Conservation (phyloP, 202 grass and related monocot genomes). For the Setaria viridis region DNA sequence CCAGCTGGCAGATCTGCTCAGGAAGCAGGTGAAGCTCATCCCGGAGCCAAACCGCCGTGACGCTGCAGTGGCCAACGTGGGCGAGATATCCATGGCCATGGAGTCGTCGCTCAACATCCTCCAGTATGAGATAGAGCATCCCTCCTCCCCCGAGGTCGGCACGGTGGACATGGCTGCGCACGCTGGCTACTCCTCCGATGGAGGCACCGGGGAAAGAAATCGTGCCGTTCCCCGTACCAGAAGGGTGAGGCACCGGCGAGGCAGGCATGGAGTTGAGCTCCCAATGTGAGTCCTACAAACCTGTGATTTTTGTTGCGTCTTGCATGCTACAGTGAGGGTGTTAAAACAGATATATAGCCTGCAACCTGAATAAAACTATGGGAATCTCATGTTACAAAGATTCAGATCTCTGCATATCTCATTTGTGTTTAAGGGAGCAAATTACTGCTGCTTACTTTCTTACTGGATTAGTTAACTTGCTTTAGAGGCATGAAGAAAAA, state of each 20-base stretch:
- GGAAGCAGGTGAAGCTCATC: conserved; percentile 46
- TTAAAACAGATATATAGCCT: neutral
- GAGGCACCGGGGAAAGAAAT: neutral
- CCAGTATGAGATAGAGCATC: conserved; percentile 40
- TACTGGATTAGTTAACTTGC: neutral
- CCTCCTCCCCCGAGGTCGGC: neutral
- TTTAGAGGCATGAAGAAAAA: neutral
- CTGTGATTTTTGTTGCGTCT: neutral
- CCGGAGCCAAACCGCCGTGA: conserved; percentile 33
- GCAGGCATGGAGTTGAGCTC: conserved; percentile 18
- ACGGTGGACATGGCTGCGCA: neutral
- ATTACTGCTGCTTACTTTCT: too few species aligned
- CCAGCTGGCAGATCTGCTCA: conserved; percentile 37
- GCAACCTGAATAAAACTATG: neutral
- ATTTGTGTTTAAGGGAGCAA: too few species aligned
- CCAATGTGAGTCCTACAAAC: conserved; percentile 41
- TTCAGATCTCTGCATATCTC: too few species aligned
- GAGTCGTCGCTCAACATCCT: conserved; percentile 49
- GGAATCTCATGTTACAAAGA: neutral
- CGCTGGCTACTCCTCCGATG: neutral
- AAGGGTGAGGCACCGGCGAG: conserved; percentile 43
- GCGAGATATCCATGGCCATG: conserved; percentile 32
- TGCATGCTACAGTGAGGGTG: conserved; percentile 13
- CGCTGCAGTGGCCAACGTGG: conserved; percentile 36
- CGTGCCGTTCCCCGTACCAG: conserved; percentile 1